Evolutionary conservation across 495 filamentous ascomycete genomes (phyloP).

Genomic region (Penicillium malachiteum): DNA sequence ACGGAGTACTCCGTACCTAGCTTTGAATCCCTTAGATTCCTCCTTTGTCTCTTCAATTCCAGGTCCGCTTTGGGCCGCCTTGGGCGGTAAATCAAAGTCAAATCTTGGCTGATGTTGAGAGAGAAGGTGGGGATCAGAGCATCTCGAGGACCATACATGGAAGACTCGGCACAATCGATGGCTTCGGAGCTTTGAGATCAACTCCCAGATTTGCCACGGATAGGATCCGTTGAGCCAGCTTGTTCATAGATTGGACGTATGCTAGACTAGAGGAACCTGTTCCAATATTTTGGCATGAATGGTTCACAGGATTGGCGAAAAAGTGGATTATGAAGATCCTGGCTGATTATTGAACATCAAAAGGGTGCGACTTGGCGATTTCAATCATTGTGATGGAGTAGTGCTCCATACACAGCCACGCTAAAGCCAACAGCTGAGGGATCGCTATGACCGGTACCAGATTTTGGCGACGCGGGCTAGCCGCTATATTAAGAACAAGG

Average conservation of each 20-base stretch:
- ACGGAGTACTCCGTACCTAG: too few relatives aligned
- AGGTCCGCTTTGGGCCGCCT: background rate
- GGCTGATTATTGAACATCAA: background rate
- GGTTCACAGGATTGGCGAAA: background rate
- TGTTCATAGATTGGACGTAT: background rate
- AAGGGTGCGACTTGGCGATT: background rate
- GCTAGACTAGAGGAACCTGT: background rate
- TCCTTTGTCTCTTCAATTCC: too few relatives aligned
- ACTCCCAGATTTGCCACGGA: background rate
- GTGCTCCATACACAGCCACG: background rate
- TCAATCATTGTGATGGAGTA: background rate
- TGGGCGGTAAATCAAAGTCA: background rate
- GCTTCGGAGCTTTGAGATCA: background rate
- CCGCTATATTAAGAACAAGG: background rate
- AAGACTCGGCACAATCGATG: background rate
- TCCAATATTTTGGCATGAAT: background rate
- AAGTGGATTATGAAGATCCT: background rate
- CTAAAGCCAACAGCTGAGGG: conserved; percentile 3
- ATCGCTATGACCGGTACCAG: conserved; percentile 8
- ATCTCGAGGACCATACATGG: background rate
- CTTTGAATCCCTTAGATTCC: background rate
- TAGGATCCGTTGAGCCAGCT: too few relatives aligned
- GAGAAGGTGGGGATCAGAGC: background rate
- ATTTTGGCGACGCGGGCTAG: background rate
- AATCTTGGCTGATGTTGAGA: background rate